phyloP scores from a whole-genome alignment of 805 yeast species.

The Jamesozyma jinghongensis region DNA sequence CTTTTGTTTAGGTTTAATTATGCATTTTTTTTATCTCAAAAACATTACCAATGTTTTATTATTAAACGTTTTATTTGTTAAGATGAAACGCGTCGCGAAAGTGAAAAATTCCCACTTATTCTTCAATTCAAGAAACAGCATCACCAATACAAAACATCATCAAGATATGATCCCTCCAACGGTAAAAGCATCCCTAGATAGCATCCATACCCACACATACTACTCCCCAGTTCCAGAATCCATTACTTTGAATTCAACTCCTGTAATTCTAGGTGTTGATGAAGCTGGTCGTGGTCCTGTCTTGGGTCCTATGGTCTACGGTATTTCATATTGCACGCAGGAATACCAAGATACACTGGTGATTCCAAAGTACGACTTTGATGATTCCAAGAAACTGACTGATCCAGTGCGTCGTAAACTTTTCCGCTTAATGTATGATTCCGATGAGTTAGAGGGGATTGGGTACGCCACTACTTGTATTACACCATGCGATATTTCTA shows the following conservation, averaged over 20 bases:
- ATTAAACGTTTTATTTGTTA: no score
- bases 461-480: slow-evolving; percentile 86
- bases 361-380: slow-evolving; percentile 65
- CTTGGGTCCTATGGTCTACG: slow-evolving; percentile 96
- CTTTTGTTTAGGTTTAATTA: no score
- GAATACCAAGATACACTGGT: slow-evolving; percentile 37
- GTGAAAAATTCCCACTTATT: neutral
- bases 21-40: no score
- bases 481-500: slow-evolving; percentile 78
- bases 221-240: slow-evolving; percentile 41
- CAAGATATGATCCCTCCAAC: slow-evolving; percentile 24
- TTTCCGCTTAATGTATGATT: slow-evolving; percentile 48
- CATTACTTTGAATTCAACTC: slow-evolving; percentile 21
- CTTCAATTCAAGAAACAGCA: neutral
- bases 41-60: no score
- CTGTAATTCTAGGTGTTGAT: slow-evolving; percentile 74
- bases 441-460: slow-evolving; percentile 43
- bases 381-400: slow-evolving; percentile 83
- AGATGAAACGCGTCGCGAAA: neutral
- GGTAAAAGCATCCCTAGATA: slow-evolving; percentile 14
- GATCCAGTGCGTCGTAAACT: slow-evolving; percentile 59
- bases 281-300: slow-evolving; percentile 99
- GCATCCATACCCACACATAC: slow-evolving; percentile 38
- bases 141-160: neutral
- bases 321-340: slow-evolving; percentile 66